Percentiles rank a stretch among this genome's conserved stretches.
Conservation (phyloP, 148 eudicot species). For the Dysphania ambrosioides region DNA sequence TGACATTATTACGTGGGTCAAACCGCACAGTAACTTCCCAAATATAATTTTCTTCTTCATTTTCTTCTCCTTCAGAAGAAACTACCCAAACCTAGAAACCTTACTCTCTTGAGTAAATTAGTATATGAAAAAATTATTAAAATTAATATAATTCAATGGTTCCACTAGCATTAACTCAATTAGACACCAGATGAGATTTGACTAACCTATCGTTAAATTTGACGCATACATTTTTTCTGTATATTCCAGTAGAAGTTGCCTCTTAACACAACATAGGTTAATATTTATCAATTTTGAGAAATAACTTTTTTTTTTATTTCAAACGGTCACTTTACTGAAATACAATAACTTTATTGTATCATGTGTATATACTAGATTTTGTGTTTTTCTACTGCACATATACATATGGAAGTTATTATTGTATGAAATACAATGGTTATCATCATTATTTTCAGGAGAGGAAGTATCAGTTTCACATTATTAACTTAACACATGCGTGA, state of each 20-base stretch:
- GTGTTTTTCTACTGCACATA: neutral
- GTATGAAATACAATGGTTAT: neutral
- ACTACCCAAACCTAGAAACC: slow-evolving; percentile 11
- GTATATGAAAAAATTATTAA: too few relatives aligned
- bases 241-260: too few relatives aligned
- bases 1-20: slow-evolving; percentile 3
- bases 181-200: slow-evolving; percentile 3
- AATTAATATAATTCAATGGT: slow-evolving; percentile 1
- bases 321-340: too few relatives aligned
- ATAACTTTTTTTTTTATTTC: too few relatives aligned
- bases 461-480: too few relatives aligned
- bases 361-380: too few relatives aligned
- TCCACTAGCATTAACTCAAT: slow-evolving; percentile 23
- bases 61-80: slow-evolving; percentile 12
- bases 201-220: neutral
- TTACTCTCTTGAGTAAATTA: slow-evolving; percentile 12
- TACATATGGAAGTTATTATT: neutral
- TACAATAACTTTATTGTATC: too few relatives aligned
- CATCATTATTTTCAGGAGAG: neutral
- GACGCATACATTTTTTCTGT: too few relatives aligned
- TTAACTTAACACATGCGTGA: neutral
- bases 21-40: neutral
- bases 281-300: too few relatives aligned
- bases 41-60: neutral
- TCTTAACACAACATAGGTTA: too few relatives aligned